A percentile compares a stretch with the other conserved stretches of the same genome.
phyloP scores from a whole-genome alignment of 176 grass and related monocot species.

The Aegilops bicornis region DNA sequence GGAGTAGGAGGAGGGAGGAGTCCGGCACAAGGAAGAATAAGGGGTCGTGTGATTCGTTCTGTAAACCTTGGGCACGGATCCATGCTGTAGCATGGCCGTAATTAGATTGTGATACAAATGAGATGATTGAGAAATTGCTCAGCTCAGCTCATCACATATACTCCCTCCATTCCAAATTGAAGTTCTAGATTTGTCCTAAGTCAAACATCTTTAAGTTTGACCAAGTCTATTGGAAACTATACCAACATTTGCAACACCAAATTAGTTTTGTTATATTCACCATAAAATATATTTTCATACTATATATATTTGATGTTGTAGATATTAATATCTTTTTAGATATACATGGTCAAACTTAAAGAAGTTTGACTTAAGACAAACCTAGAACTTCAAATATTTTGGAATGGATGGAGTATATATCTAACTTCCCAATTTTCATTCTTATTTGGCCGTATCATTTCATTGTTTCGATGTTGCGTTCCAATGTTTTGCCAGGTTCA shows the following conservation, averaged over 20 bases:
- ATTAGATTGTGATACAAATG: background rate
- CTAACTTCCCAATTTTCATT: background rate
- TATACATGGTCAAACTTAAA: background rate
- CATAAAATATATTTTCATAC: background rate
- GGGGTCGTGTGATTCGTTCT: background rate
- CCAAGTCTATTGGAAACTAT: background rate
- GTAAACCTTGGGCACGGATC: background rate
- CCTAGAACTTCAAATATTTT: background rate
- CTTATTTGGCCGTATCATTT: conserved; percentile 1
- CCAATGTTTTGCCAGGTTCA: conserved; percentile 17
- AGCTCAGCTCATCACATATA: background rate
- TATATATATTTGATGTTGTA: background rate
- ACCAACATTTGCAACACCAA: background rate
- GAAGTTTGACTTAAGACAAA: background rate
- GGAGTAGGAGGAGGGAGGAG: background rate
- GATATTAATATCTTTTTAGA: background rate
- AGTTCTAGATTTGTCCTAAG: background rate
- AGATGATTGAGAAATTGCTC: background rate
- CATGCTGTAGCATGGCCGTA: background rate
- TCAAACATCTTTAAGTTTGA: background rate
- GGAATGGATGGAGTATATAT: background rate
- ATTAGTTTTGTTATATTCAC: background rate
- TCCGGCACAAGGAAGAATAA: background rate
- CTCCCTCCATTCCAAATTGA: background rate
- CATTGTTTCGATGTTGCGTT: background rate